Evolutionary conservation across 345 rosid genomes (phyloP), one percentile per base, ranked within the genome.

Genomic region (Pistacia integerrima): DNA sequence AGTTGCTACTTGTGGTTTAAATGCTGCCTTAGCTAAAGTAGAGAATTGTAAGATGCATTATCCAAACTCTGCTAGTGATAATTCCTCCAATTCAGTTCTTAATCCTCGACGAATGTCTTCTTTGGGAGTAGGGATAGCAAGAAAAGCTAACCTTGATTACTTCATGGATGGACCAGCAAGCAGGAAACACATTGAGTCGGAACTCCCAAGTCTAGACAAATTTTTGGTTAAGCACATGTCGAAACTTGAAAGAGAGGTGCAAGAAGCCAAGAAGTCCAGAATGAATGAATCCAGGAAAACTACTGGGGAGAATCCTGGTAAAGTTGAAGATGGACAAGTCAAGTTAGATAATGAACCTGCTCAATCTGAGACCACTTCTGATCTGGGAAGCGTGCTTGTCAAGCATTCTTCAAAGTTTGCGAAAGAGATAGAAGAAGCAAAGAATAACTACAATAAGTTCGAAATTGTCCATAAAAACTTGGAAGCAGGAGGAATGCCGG

Each of bases 1-100:
- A 68, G 98, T 96, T 73, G 99, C 99, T 56, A 94, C 97, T 33
- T 85, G 98, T 82, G 99, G 98, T 79, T 84, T 96, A 81, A 94
- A 81, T 88, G 97, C 93, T 77, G 94, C 91, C 55, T 85, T 96
- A 77, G 95, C 94, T 78, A 92, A 93, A 88, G 86, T 74, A 59
- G 90, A 86, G 72, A 78, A 72, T 75, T 76, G 51, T 67, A 93
- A 84, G 83, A 73, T 67, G 62, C 86, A 78, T 11, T 67, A 78
- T 74, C 77, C 69, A 57, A 82, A 48, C 68, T 77, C 84, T 68
- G 73, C 73, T 44, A 69, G 78, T 36, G 81, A 76, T 66, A 64
- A 61, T 60, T 36, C 76, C 25, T 73, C 82, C 67, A 79, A 52
- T 72, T 74, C 86, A 57, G 77, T 72, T 69, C 76, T 67, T 70